phyloP scores from a whole-genome alignment of 805 yeast genomes.

The Teunomyces kruisii region DNA sequence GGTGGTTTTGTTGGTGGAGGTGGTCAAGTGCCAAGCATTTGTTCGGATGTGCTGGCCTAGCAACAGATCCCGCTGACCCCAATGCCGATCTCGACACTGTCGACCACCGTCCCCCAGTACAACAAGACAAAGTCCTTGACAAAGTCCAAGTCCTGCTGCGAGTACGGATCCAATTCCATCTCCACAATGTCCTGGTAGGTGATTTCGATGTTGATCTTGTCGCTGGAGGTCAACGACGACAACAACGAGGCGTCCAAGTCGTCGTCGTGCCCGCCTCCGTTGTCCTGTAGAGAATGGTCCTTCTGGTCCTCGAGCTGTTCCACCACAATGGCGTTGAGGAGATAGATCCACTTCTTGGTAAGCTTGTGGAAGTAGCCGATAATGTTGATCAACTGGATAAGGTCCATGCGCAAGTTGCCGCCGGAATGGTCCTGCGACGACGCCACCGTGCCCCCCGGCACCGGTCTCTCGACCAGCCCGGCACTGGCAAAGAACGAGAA shows the following conservation, averaged over 20 bases:
- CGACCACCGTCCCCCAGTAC: slow-evolving; percentile 32
- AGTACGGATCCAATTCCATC: slow-evolving; percentile 45
- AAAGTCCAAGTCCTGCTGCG: slow-evolving; percentile 36
- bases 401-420: slow-evolving; percentile 15
- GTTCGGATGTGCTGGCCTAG: too few species aligned
- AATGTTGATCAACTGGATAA: slow-evolving; percentile 24
- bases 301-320: slow-evolving; percentile 20
- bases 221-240: slow-evolving; percentile 4
- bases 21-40: too few species aligned
- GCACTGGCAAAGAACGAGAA: slow-evolving; percentile 88
- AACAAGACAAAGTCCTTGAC: slow-evolving; percentile 32
- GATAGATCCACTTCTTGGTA: slow-evolving; percentile 26
- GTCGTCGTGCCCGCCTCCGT: background rate
- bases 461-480: slow-evolving; percentile 46
- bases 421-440: background rate
- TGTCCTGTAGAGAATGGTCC: background rate
- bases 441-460: background rate
- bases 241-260: slow-evolving; percentile 6
- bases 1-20: too few species aligned
- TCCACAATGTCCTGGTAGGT: slow-evolving; percentile 42
- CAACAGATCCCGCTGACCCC: slow-evolving; percentile 35
- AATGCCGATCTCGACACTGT: slow-evolving; percentile 32
- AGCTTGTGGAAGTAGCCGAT: slow-evolving; percentile 41
- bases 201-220: slow-evolving; percentile 26
- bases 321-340: slow-evolving; percentile 32